Conservation (phyloP, 2,329 filamentous ascomycete genomes). For the Teratosphaeria nubilosa region DNA sequence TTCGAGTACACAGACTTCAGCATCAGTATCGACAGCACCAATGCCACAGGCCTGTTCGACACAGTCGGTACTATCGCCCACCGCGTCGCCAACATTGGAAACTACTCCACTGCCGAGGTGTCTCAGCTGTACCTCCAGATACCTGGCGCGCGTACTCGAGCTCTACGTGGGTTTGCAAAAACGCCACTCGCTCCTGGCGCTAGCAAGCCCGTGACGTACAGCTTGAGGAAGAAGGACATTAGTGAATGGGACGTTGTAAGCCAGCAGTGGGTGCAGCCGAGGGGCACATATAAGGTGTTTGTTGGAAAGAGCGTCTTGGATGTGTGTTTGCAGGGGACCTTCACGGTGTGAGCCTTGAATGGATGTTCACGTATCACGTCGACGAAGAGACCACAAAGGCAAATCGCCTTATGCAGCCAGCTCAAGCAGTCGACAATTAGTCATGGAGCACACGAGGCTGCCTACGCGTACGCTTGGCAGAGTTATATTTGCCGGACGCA, state of each 20-base stretch:
- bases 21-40: conserved; percentile 41
- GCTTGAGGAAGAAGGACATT: conserved; percentile 12
- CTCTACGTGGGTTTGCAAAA: conserved; percentile 34
- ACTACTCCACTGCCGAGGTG: conserved; percentile 41
- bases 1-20: conserved; percentile 57
- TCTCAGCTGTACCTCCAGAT: conserved; percentile 42
- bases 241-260: conserved; percentile 14
- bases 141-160: conserved; percentile 18
- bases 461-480: background rate
- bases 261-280: conserved; percentile 9
- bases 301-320: conserved; percentile 10
- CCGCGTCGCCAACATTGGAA: conserved; percentile 54
- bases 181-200: conserved; percentile 13
- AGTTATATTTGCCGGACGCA: background rate
- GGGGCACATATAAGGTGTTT: conserved; percentile 11
- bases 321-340: background rate
- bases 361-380: background rate
- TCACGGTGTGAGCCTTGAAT: background rate
- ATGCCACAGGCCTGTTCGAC: conserved; percentile 53
- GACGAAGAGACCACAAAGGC: no score
- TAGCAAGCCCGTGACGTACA: conserved; percentile 9
- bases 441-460: background rate
- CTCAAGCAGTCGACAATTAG: no score
- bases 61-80: conserved; percentile 46
- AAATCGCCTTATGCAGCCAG: no score